Base-by-base conservation (phyloP, 2,329 filamentous ascomycete species). In the Cadophora sp. region DNA sequence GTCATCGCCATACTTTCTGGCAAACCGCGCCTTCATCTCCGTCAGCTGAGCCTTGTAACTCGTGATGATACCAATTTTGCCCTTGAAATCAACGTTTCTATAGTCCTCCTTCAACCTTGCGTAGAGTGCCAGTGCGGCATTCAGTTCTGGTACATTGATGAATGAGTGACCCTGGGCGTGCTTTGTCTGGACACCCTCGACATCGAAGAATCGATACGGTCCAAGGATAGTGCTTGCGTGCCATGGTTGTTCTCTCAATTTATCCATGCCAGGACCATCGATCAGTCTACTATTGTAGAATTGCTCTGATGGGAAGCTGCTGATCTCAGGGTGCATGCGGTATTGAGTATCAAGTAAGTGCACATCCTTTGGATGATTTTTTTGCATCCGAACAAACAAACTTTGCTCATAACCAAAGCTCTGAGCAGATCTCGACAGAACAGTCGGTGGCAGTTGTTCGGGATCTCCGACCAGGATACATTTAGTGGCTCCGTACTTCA, bases 301-400 rank as follows among this genome's bases (percentile, higher is more conserved):
- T 62, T 94, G 91, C 73, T 86, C 83, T 79, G 94, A 97, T 1
- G 97, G 96, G 79, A 97, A 99, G 63, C 84, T 80, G 79, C 94
- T 97, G 78, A 99, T 99, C 73, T 96, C 93, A 0, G 97, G 96
- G 81, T 99, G 96, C 97, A 99, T 99, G 80, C 96, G 96, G 79
- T 99, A 99, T 78, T 99, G 96, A 66, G 92, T 96, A 77, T 98
- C 95, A n/a, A 99, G 88, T 29, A 99, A 85, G 82, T 99, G 95
- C 19, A 99, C 90, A 72, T 97, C 91, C 37, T 92, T 84, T 0
- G 93, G 92, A 75, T 95, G 91, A 72, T 97, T 97, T 75, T 90
- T 90, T 78, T 98, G 96, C 95, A 99, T 99, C 40, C 96, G 92
- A 64, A 98, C 96, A 82, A 99, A 99, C 80, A 99, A 83, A 85